Evolutionary conservation across 306 rosid genomes (phyloP).

Genomic region (Sesbania bispinosa): DNA sequence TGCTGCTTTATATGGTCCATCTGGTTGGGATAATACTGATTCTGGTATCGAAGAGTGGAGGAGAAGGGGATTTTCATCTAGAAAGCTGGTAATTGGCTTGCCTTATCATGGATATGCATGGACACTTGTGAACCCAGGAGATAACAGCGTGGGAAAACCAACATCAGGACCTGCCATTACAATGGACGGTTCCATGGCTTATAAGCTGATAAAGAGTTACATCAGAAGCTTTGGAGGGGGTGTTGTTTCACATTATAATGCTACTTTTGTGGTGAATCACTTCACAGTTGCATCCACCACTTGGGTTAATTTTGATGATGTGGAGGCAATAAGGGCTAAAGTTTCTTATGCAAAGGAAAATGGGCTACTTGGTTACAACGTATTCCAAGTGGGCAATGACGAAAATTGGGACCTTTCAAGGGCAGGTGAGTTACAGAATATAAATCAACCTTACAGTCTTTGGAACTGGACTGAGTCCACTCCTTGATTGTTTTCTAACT

Average conservation of each 20-base stretch:
- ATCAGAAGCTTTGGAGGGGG: constrained; percentile 34
- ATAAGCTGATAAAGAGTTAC: constrained; percentile 34
- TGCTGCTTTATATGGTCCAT: constrained; percentile 48
- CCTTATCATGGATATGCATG: constrained; percentile 56
- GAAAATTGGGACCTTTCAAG: constrained; percentile 55
- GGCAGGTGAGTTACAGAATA: constrained; percentile 23
- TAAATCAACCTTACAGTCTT: neutral
- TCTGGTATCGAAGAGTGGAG: constrained; percentile 47
- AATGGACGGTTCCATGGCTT: constrained; percentile 32
- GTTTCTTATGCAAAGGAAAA: constrained; percentile 52
- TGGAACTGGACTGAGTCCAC: neutral
- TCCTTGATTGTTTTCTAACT: neutral
- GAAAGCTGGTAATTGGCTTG: constrained; percentile 41
- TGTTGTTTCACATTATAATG: constrained; percentile 29
- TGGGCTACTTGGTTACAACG: constrained; percentile 48
- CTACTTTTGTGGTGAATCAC: constrained; percentile 38
- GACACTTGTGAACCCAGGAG: constrained; percentile 32
- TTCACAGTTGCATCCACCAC: constrained; percentile 32
- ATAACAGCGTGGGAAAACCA: constrained; percentile 26
- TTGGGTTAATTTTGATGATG: constrained; percentile 58
- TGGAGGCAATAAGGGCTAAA: constrained; percentile 38
- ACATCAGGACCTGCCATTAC: constrained; percentile 40
- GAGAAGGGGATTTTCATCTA: constrained; percentile 30
- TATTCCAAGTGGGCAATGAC: constrained; percentile 46
- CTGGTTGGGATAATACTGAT: constrained; percentile 28